phyloP scores from a whole-genome alignment of 1,284 basidiomycete species.

The Hortiboletus rubellus region DNA sequence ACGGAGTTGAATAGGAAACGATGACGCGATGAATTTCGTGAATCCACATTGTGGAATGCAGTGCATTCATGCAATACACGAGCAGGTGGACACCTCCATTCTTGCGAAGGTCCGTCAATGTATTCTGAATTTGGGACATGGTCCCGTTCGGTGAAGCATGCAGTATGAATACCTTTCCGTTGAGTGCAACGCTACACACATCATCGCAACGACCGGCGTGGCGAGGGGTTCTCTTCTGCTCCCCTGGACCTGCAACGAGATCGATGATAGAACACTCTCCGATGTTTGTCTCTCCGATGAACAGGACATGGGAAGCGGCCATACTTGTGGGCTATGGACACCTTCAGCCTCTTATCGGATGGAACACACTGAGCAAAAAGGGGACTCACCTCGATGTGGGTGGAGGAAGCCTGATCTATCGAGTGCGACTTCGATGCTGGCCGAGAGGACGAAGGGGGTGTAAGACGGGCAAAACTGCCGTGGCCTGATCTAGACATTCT shows the following conservation, averaged over 20 bases:
- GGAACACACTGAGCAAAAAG: background rate
- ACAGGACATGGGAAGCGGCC: conserved; percentile 19
- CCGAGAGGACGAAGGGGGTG: conserved; percentile 12
- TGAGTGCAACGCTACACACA: conserved; percentile 13
- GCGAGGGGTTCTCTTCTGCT: background rate
- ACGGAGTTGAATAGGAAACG: background rate
- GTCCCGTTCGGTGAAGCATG: conserved; percentile 8
- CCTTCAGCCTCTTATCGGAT: conserved; percentile 7
- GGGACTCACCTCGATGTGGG: conserved; percentile 12
- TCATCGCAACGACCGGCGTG: background rate
- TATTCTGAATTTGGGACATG: conserved; percentile 7
- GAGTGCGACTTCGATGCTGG: conserved; percentile 16
- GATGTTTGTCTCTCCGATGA: conserved; percentile 25
- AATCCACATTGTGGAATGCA: conserved; percentile 17
- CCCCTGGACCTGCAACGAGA: conserved; percentile 12
- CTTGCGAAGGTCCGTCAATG: conserved; percentile 13
- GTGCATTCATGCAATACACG: conserved; percentile 25
- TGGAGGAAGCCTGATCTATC: background rate
- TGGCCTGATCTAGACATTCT: conserved; percentile 24
- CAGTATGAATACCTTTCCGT: conserved; percentile 22
- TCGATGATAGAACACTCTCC: conserved; percentile 24
- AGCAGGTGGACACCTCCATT: conserved; percentile 22
- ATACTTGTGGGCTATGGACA: conserved; percentile 9
- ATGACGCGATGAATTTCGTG: conserved; percentile 14
- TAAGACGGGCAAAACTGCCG: conserved; percentile 1